Base-by-base conservation (phyloP, 371 early-diverging fungal species). In the Quaeritorhiza haematococci region DNA sequence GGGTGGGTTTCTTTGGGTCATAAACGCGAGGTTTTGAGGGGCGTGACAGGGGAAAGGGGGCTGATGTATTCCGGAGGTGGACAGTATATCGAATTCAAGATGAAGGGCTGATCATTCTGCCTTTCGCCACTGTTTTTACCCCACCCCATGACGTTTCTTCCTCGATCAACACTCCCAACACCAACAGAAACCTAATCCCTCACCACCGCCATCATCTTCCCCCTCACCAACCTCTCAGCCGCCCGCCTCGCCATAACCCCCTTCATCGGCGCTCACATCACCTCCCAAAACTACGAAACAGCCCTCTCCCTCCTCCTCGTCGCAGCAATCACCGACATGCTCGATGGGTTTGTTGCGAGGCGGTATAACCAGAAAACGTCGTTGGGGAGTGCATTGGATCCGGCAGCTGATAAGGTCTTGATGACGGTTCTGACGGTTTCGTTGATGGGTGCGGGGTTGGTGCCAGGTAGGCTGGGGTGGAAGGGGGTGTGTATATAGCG, bases 291-390 rank as follows among this genome's bases (percentile, higher is more conserved):
- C 1, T 89, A 84, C 69, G 68, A 67, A 3, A 57, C 71, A 34
- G 96, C 93, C 2, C 53, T 74, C 32, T 76, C 76, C 15, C 71
- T 87, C 15, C 90, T 94, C 64, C 82, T 84, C 17, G 67, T 87
- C 23, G 87, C 93, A 38, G 89, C 92, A 10, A 62, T 90, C 48
- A 90, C 97, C 0, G 97, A 96, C 72, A 72, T 87, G 81, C 63
- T 94, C 34, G 98, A 98, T 72, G 98, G 98, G 26, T 92, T 79
- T 62, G 86, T 96, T 61, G 98, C 98, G 4, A 78, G 96, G 33
- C 74, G 79, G 44, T 96, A 82, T 66, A 87, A 92, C 46, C 84
- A 89, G 85, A 83, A 83, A 63, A 90, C 91, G 10, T 73, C 88
- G 32, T 73, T 94, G 19, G 98, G 98, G 3, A 89, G 91, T 0